These are phyloP conservation scores for Gynochthodes officinalis DNA, from an alignment of 257 asterid species.

Conservation along the genomic window DNA sequence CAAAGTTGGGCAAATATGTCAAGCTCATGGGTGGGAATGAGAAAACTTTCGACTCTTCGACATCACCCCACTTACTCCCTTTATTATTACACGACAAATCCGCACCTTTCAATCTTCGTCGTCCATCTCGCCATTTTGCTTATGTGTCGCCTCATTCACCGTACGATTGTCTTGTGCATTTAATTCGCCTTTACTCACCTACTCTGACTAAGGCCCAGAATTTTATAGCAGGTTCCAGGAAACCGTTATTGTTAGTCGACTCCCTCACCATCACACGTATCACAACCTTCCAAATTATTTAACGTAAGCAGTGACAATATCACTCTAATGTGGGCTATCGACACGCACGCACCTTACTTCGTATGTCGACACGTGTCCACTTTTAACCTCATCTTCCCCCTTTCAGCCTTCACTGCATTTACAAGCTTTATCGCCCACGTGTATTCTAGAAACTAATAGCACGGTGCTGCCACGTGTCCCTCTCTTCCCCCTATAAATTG, in stretches of 20 bases:
- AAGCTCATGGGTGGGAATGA: neutral
- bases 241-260: slow-evolving; percentile 12
- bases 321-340: slow-evolving; percentile 10
- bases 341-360: slow-evolving; percentile 15
- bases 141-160: neutral
- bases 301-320: slow-evolving; percentile 45
- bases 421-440: slow-evolving; percentile 24
- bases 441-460: slow-evolving; percentile 38
- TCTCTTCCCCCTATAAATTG: slow-evolving; percentile 36
- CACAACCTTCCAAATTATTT: slow-evolving; percentile 39
- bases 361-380: slow-evolving; percentile 16
- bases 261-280: slow-evolving; percentile 16
- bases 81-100: slow-evolving; percentile 1
- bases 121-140: neutral
- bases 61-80: too few species aligned
- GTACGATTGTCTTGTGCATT: neutral
- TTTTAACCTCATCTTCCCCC: neutral
- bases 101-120: too few species aligned
- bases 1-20: slow-evolving; percentile 2
- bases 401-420: neutral
- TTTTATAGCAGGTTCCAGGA: slow-evolving; percentile 6
- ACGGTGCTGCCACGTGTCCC: slow-evolving; percentile 48
- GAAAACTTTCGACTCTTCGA: neutral
- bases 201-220: neutral
- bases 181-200: neutral